Evolutionary conservation across 768 basidiomycete species (phyloP), one percentile per base, ranked within the genome.

Genomic region (Thelephora ganbajun): DNA sequence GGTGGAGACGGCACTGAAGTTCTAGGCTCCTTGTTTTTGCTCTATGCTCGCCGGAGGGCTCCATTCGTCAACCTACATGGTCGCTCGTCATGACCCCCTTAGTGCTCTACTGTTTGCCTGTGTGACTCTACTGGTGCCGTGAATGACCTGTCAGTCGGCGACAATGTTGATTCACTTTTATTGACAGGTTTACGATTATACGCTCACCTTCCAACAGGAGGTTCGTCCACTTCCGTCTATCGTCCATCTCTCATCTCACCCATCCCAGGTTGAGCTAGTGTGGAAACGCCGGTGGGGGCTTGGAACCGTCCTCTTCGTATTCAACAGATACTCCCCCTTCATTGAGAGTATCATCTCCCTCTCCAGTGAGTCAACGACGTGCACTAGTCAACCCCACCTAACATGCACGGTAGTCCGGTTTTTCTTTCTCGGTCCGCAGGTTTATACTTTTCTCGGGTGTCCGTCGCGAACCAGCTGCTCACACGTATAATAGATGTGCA

Each of bases 321-420:
- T 67, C 35, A 69, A 69, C 53, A 62, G 68, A 26, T 69, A 69
- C 49, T 53, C 66, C 9, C 68, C 68, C 5, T 66, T 67, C 47
- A 50, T 68, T 16, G 66, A 68, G 49, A 67, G 63, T 1, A 58
- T 67, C 34, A 42, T 68, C 52, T 60, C 63, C 19, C 54, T 67
- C 22, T 50, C 58, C 36, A 52, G 66, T 66, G 50, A 9, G 48
- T 43, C 18, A 18, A 33, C 12, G 44, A 35, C 19, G 11, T 16
- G 4, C 43, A 35, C 42, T 9, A 18, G 11, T 11, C 35, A 35
- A 19, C n/a, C 14, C 36, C 20, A 6, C 16, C 16, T 43, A 16
- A 22, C 34, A 44, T 11, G 14, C 13, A 45, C 44, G 18, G 14
- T 20, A 30, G 37, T 20, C n/a, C 19, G 18, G 20, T 16, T 45